These are phyloP conservation scores for Melampsora larici-populina DNA, from an alignment of 1,284 basidiomycete species.

Conservation along the genomic window DNA sequence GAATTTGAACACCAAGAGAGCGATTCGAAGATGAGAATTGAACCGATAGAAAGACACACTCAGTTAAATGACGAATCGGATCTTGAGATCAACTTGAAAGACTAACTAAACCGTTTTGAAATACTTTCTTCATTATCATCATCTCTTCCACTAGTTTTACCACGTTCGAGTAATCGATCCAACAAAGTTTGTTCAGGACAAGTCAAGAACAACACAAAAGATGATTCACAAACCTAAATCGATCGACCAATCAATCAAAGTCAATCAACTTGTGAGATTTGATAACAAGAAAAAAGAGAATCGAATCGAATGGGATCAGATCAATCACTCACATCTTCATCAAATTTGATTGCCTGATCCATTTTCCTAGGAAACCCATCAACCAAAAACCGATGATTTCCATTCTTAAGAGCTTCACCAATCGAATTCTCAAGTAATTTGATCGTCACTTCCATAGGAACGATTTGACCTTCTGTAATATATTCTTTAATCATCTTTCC, in stretches of 20 bases:
- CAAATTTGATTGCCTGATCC: constrained; percentile 95
- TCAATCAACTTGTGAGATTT: constrained; percentile 25
- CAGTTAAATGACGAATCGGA: background rate
- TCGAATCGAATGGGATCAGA: background rate
- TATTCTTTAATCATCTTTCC: constrained; percentile 81
- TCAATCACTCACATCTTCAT: constrained; percentile 66
- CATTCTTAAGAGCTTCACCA: constrained; percentile 62
- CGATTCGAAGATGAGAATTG: background rate
- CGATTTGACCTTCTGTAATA: constrained; percentile 90
- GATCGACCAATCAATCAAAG: background rate
- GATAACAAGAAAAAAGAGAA: background rate
- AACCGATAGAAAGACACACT: background rate
- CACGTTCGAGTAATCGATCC: constrained; percentile 76
- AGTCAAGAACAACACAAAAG: constrained; percentile 80
- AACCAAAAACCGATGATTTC: constrained; percentile 82
- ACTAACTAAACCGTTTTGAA: constrained; percentile 87
- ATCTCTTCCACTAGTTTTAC: constrained; percentile 88
- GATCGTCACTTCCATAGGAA: constrained; percentile 95
- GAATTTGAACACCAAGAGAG: constrained; percentile 8
- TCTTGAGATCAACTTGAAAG: background rate
- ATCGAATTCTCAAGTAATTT: constrained; percentile 94
- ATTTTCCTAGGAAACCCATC: constrained; percentile 98
- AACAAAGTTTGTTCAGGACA: constrained; percentile 87
- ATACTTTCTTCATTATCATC: constrained; percentile 96
- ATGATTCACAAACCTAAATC: constrained; percentile 70